Base-by-base conservation (phyloP, 768 basidiomycete genomes). In the Suillus variegatus region DNA sequence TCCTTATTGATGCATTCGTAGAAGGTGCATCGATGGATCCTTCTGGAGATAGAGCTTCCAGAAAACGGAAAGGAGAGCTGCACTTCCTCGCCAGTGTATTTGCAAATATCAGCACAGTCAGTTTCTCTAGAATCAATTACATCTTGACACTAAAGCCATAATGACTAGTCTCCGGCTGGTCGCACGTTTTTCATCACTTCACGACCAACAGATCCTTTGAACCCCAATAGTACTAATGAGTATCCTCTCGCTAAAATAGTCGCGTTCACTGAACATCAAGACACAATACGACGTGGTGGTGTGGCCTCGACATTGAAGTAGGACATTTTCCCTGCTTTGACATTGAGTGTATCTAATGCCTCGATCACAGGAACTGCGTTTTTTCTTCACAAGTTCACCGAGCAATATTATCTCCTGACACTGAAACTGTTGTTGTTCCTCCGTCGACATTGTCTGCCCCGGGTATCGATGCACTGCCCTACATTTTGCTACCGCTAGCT, bases 1-100 rank as follows among this genome's bases (percentile, higher is more conserved):
- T 97, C 2, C 86, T 99, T n/a, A 74, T 97, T 7, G 93, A 98
- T 67, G 94, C 95, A 0, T 98, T 97, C 71, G 85, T 90, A 22
- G 87, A 92, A 70, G 92, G 88, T 1, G 90, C 88, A 7, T 80
- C 78, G 35, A 79, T 85, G 28, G 82, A 82, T 18, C 84, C 86
- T 13, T 80, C 81, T 18, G 76, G 77, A 20, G 84, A 86, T 32
- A 74, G 79, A 1, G 80, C 81, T 32, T 83, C 84, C 70, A 82
- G 83, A 56, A 74, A 76, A 49, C 80, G 89, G 54, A 95, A 95
- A 78, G 94, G 89, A 57, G 82, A 90, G 55, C 82, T 97, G 20
- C 92, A 99, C 78, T 99, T 99, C 77, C 81, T 99, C 25, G 89
- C 96, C 1, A 93, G 90, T 68, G 97, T 98, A 14, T 97, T 98